Conservation (phyloP, 257 asterid species). For the Coffea canephora region DNA sequence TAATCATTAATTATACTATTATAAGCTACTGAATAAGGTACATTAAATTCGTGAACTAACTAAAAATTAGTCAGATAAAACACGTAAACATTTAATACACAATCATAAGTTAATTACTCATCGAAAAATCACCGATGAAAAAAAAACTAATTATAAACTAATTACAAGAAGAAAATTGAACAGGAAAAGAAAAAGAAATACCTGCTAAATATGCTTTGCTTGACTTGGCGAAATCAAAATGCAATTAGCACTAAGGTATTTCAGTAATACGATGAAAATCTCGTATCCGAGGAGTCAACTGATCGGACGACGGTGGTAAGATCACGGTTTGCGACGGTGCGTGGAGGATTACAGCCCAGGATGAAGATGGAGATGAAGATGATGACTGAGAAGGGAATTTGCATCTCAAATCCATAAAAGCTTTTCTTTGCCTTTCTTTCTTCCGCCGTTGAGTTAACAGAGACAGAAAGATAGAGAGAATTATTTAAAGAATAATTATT, state of each 20-base stretch:
- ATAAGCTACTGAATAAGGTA: too few species aligned
- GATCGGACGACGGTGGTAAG: slow-evolving; percentile 22
- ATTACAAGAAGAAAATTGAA: neutral
- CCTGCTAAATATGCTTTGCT: neutral
- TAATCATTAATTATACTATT: too few species aligned
- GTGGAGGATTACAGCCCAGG: slow-evolving; percentile 14
- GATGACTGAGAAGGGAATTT: slow-evolving; percentile 19
- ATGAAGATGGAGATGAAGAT: slow-evolving; percentile 16
- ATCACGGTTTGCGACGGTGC: neutral
- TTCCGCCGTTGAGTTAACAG: neutral
- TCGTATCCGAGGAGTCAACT: slow-evolving; percentile 42
- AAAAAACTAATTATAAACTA: neutral
- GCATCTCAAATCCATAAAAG: slow-evolving; percentile 51
- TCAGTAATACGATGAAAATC: slow-evolving; percentile 37
- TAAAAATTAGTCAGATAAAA: neutral
- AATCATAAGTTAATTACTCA: neutral
- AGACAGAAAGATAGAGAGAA: neutral
- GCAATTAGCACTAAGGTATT: slow-evolving; percentile 33
- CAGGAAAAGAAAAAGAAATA: neutral
- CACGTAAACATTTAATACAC: neutral
- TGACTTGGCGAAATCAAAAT: neutral
- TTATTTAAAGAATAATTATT: too few species aligned
- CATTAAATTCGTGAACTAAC: too few species aligned
- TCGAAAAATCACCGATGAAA: neutral
- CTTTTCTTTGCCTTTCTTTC: neutral